Evolutionary conservation across 1,139 yeast genomes (phyloP), one percentile per base, ranked within the genome.

Genomic region (Keqinozyma sinolaborantium): DNA sequence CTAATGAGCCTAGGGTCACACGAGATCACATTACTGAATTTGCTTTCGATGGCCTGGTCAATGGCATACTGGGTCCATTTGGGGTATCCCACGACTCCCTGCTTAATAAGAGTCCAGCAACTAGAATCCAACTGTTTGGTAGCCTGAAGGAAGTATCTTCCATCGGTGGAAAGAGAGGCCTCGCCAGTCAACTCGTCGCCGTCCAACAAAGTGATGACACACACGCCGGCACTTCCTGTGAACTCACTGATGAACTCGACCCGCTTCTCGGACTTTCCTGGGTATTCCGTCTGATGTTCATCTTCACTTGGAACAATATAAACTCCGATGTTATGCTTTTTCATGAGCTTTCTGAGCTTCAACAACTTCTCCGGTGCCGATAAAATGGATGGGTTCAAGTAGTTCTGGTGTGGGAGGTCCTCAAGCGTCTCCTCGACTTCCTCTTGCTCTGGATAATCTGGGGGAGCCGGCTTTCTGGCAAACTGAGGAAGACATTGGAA

Each of bases 281-380:
- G 71, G 40, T 73, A 67, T 39, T 76, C 81, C 10, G 76, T 66
- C 40, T 70, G 78, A 45, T 76, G 82, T 38, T 74, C 79, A 46
- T 76, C 82, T 44, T 73, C 80, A n/a, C 77, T 69, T 2, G 82
- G 80, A 5, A 76, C 58, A 20, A 76, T 62, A 42, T 76, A 76
- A 2, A 73, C 78, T 3, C 71, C 72, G 14, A 75, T 58, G 1
- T 63, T 57, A 40, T 63, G 46, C 8, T 52, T 35, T 29, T 46
- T 53, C 81, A 75, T 75, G 33, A 60, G 49, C 20, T 46, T 34
- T 25, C 80, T 54, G 28, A 75, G 47, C 11, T 44, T 40, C 2
- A 23, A 29, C 25, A 74, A 57, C 39, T 53, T 64, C 12, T 56
- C 58, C 2, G 31, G 43, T 3, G 45, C 26, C 2, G 38, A 13